A percentile compares a stretch with the other conserved stretches of the same genome.
Conservation (phyloP, 2,329 filamentous ascomycete genomes). For the Canariomyces notabilis region DNA sequence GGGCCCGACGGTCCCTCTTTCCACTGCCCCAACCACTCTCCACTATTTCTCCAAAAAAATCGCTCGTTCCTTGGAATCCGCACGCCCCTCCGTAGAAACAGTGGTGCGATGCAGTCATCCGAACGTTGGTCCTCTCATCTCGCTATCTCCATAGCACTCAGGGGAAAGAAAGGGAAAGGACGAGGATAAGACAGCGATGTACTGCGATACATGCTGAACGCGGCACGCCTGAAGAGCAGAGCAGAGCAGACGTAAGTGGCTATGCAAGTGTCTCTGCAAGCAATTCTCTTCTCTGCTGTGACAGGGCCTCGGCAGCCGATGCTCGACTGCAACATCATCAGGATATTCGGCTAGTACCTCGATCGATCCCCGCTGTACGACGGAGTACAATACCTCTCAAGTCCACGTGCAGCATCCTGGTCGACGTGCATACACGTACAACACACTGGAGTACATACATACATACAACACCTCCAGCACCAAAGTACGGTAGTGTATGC, state of each 20-base stretch:
- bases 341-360: conserved; percentile 23
- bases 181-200: not conserved
- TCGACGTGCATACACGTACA: conserved; percentile 26
- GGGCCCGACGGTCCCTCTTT: conserved; percentile 25
- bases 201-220: not conserved
- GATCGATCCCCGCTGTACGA: conserved; percentile 21
- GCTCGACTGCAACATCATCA: conserved; percentile 24
- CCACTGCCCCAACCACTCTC: conserved; percentile 12
- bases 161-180: not conserved
- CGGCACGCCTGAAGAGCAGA: not conserved
- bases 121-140: conserved; percentile 12
- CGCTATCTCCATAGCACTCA: conserved; percentile 4
- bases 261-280: conserved; percentile 16
- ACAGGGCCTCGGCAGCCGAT: conserved; percentile 19
- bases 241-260: conserved; percentile 7
- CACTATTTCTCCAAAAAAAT: conserved; percentile 19
- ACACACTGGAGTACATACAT: conserved; percentile 6
- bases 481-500: no score
- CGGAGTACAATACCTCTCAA: conserved; percentile 17
- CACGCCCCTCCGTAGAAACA: conserved; percentile 5
- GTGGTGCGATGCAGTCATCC: not conserved
- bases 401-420: conserved; percentile 22
- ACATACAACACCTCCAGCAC: conserved; percentile 12
- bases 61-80: conserved; percentile 5
- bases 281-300: conserved; percentile 11